Evolutionary conservation across 179 eudicot species (phyloP).

Genomic region (Carnegiea gigantea): DNA sequence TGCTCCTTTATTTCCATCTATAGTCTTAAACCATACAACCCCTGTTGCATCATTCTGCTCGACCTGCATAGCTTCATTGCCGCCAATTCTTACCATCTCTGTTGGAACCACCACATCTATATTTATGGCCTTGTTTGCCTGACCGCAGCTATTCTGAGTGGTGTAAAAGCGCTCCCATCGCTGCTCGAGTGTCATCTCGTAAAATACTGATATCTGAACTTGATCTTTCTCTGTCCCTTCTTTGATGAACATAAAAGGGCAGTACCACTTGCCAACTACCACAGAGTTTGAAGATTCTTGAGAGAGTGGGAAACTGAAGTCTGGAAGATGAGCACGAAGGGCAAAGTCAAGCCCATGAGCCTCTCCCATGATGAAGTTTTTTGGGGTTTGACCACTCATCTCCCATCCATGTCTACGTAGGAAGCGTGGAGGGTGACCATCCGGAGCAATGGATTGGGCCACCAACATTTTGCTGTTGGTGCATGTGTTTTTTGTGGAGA

Average conservation of each 20-base stretch:
- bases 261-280: slow-evolving; percentile 64
- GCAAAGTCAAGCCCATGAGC: slow-evolving; percentile 35
- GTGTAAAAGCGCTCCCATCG: slow-evolving; percentile 57
- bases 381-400: slow-evolving; percentile 16
- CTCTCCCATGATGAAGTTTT: slow-evolving; percentile 33
- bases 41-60: slow-evolving; percentile 34
- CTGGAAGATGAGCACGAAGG: slow-evolving; percentile 54
- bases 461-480: slow-evolving; percentile 3
- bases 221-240: slow-evolving; percentile 44
- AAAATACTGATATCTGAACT: slow-evolving; percentile 48
- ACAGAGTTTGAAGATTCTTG: slow-evolving; percentile 28
- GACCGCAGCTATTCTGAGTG: slow-evolving; percentile 18
- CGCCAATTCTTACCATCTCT: slow-evolving; percentile 37
- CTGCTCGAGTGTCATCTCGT: slow-evolving; percentile 62
- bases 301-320: slow-evolving; percentile 30
- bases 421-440: slow-evolving; percentile 59
- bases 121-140: slow-evolving; percentile 24
- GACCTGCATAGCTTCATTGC: slow-evolving; percentile 35
- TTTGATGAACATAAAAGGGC: slow-evolving; percentile 61
- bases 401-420: slow-evolving; percentile 50
- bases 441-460: slow-evolving; percentile 50
- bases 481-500: slow-evolving; percentile 29
- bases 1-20: slow-evolving; percentile 6
- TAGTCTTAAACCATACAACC: slow-evolving; percentile 44
- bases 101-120: slow-evolving; percentile 37